Conservation (phyloP, 129 eudicot genomes). For the Pseudognaphalium luteoalbum region DNA sequence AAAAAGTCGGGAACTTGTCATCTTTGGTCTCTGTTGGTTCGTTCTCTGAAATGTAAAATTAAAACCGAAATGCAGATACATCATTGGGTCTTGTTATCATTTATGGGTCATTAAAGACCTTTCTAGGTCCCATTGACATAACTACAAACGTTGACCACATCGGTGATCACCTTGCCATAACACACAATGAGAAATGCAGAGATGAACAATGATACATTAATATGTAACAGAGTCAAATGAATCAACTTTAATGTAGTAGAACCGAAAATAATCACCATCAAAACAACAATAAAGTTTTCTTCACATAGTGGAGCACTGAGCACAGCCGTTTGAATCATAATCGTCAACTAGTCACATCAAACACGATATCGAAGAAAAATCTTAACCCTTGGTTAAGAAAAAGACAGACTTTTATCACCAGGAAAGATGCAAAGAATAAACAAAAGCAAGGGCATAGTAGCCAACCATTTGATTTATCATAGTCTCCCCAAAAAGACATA, state of each 20-base stretch:
- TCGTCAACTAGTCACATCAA: background rate
- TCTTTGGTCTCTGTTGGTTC: no score
- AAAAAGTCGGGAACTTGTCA: no score
- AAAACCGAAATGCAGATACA: no score
- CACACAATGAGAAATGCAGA: background rate
- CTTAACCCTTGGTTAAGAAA: background rate
- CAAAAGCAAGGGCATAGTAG: background rate
- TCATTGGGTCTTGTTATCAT: no score
- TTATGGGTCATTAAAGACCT: background rate
- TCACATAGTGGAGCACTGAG: background rate
- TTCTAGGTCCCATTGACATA: background rate
- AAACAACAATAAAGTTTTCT: background rate
- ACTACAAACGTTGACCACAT: background rate
- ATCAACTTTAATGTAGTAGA: background rate
- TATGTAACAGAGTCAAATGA: background rate
- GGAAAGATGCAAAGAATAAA: background rate
- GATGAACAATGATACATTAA: background rate
- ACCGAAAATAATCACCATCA: background rate
- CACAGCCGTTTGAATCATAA: background rate
- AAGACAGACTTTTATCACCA: background rate
- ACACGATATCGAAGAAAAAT: background rate
- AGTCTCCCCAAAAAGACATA: background rate
- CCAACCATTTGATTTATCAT: conserved; percentile 1
- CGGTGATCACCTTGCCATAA: background rate
- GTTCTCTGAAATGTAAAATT: no score